phyloP scores from a whole-genome alignment of 805 yeast genomes.

The Hanseniaspora thailandica region DNA sequence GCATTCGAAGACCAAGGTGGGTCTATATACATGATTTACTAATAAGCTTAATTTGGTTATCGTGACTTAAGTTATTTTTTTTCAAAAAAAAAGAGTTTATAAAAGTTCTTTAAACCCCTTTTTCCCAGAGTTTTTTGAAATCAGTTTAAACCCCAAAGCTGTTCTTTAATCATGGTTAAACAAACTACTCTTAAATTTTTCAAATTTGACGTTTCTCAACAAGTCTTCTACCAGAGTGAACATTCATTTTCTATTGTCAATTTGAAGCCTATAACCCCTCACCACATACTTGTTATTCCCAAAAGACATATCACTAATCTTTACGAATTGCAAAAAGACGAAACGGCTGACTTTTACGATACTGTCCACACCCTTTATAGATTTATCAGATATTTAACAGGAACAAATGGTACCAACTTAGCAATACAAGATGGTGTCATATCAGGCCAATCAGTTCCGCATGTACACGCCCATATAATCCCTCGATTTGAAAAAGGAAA shows the following conservation, averaged over 20 bases:
- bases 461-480: conserved; percentile 83
- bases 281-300: conserved; percentile 87
- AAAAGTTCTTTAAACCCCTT: no score
- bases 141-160: no score
- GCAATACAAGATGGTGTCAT: conserved; percentile 95
- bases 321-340: conserved; percentile 59
- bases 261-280: conserved; percentile 82
- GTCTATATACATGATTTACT: conserved; percentile 49
- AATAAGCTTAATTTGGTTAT: background rate
- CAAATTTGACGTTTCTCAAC: conserved; percentile 28
- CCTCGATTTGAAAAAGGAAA: conserved; percentile 58
- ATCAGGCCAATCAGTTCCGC: conserved; percentile 94
- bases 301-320: conserved; percentile 47
- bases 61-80: background rate
- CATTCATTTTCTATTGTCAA: conserved; percentile 79
- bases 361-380: conserved; percentile 61
- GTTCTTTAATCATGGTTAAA: background rate
- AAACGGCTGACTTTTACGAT: conserved; percentile 62
- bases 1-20: conserved; percentile 67
- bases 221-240: conserved; percentile 37
- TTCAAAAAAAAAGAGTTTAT: background rate
- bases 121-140: no score
- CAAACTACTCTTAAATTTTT: conserved; percentile 22
- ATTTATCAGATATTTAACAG: conserved; percentile 53
- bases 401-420: conserved; percentile 74